A percentile compares a stretch with the other conserved stretches of the same genome.
phyloP scores from a whole-genome alignment of 768 basidiomycete species.

The Arthromyces matolae region DNA sequence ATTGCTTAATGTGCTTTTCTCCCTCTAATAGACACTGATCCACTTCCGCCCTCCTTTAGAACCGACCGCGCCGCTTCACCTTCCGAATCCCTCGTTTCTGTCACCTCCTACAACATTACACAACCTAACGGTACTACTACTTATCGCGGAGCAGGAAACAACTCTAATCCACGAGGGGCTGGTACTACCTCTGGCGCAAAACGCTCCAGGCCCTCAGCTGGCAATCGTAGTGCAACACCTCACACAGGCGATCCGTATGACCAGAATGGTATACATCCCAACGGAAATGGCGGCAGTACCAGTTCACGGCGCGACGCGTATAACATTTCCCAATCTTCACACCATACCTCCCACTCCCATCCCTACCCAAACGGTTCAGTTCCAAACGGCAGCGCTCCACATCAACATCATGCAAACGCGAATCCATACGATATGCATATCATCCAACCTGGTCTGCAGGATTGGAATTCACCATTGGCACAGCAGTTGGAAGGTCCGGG shows the following conservation, averaged over 20 bases:
- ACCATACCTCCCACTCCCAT: slow-evolving; percentile 54
- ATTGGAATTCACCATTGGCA: slow-evolving; percentile 49
- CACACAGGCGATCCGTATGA: slow-evolving; percentile 35
- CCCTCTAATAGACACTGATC: slow-evolving; percentile 9
- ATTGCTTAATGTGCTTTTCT: slow-evolving; percentile 46
- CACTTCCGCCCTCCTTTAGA: slow-evolving; percentile 33
- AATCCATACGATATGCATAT: slow-evolving; percentile 40
- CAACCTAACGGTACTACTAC: slow-evolving; percentile 29
- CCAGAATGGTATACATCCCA: slow-evolving; percentile 24
- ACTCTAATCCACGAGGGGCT: slow-evolving; percentile 11
- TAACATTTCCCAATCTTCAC: slow-evolving; percentile 48
- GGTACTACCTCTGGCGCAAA: slow-evolving; percentile 25
- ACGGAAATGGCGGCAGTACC: slow-evolving; percentile 8
- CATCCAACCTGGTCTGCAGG: slow-evolving; percentile 33
- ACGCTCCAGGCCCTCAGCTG: slow-evolving; percentile 40
- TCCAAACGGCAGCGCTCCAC: slow-evolving; percentile 25
- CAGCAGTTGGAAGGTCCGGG: slow-evolving; percentile 74
- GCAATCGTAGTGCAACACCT: slow-evolving; percentile 38
- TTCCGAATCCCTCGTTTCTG: slow-evolving; percentile 69
- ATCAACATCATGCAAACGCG: slow-evolving; percentile 32
- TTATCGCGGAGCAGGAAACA: slow-evolving; percentile 27
- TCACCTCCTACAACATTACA: slow-evolving; percentile 58
- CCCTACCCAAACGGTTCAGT: slow-evolving; percentile 32
- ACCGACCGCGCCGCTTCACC: slow-evolving; percentile 66
- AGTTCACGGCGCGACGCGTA: slow-evolving; percentile 37